Percentiles rank a stretch among this genome's conserved stretches.
phyloP scores from a whole-genome alignment of 768 basidiomycete genomes.

The Amanita phalloides region DNA sequence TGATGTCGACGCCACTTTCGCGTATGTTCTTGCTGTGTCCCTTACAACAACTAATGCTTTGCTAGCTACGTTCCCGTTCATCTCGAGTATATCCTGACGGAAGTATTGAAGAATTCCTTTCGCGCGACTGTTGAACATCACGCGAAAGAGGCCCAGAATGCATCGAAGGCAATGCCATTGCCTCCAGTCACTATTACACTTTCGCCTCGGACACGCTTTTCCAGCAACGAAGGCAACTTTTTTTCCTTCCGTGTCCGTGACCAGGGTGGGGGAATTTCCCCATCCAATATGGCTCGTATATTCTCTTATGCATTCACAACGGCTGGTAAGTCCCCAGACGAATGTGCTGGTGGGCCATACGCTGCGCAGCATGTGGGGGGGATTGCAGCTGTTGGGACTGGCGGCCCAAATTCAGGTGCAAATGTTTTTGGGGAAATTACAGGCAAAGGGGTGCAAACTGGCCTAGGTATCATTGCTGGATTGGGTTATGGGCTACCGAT shows the following conservation, averaged over 20 bases:
- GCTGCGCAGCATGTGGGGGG: conserved; percentile 74
- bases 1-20: conserved; percentile 56
- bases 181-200: conserved; percentile 68
- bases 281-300: conserved; percentile 62
- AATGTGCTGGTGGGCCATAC: conserved; percentile 58
- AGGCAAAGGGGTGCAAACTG: conserved; percentile 64
- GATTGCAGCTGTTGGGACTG: conserved; percentile 44
- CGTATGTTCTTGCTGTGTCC: conserved; percentile 40
- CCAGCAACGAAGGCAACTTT: conserved; percentile 27
- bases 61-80: conserved; percentile 80
- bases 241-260: conserved; percentile 77
- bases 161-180: conserved; percentile 20
- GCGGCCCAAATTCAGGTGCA: conserved; percentile 23
- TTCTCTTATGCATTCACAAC: conserved; percentile 93
- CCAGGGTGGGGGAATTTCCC: conserved; percentile 77
- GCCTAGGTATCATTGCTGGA: conserved; percentile 84
- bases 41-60: conserved; percentile 4
- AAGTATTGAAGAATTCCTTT: conserved; percentile 86
- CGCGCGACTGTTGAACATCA: conserved; percentile 81
- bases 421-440: conserved; percentile 73
- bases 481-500: conserved; percentile 81
- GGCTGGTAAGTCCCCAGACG: conserved; percentile 40
- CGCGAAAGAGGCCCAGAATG: conserved; percentile 26
- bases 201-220: conserved; percentile 35
- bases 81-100: conserved; percentile 85